phyloP scores from a whole-genome alignment of 179 eudicot genomes.

The Corrigiola litoralis region DNA sequence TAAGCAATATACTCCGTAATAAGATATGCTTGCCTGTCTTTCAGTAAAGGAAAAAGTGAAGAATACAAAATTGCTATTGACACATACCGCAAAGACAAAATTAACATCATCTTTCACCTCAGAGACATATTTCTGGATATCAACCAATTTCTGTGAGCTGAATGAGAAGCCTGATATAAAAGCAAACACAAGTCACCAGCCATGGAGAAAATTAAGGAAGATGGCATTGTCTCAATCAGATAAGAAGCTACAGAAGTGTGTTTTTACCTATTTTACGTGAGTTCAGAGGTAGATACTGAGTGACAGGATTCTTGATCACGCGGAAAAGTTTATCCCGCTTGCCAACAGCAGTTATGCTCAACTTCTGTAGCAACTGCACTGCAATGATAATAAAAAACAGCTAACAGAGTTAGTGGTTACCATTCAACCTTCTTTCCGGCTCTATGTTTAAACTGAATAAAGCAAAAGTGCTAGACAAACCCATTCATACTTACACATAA shows the following conservation, averaged over 20 bases:
- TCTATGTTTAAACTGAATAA: not conserved
- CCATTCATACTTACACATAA: constrained; percentile 70
- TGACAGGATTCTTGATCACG: constrained; percentile 83
- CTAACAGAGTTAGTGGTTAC: not conserved
- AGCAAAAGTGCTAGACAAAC: not conserved
- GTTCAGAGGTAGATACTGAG: constrained; percentile 73
- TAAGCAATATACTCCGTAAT: constrained; percentile 7
- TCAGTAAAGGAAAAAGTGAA: not conserved
- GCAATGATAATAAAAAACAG: constrained; percentile 19
- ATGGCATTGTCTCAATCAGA: not conserved
- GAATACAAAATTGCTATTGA: not conserved
- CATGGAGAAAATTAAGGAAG: not conserved
- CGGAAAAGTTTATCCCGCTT: constrained; percentile 83
- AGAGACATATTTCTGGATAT: constrained; percentile 65
- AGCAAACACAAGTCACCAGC: constrained; percentile 9
- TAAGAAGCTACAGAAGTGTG: not conserved
- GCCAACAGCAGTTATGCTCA: constrained; percentile 77
- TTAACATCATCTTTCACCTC: constrained; percentile 50
- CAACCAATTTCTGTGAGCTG: constrained; percentile 83
- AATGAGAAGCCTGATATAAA: constrained; percentile 66
- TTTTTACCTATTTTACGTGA: constrained; percentile 78
- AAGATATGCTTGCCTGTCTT: too few species aligned
- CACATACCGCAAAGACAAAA: constrained; percentile 83
- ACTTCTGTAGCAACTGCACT: constrained; percentile 87
- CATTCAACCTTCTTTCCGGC: not conserved